Evolutionary conservation across 2,329 filamentous ascomycete genomes (phyloP).

Genomic region (Fusarium citri): DNA sequence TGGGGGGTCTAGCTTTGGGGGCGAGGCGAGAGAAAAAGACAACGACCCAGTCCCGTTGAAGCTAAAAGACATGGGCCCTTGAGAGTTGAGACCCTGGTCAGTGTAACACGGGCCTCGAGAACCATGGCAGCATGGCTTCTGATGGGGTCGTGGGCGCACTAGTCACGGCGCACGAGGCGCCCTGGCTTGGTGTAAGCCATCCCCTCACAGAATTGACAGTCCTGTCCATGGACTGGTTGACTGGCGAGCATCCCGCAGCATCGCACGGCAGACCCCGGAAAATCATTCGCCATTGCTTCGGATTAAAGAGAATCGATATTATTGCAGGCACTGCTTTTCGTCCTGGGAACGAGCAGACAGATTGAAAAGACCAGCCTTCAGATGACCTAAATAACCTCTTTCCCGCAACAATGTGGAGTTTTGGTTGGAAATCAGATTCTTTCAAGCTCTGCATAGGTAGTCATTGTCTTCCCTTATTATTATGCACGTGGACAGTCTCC

Average conservation of each 20-base stretch:
- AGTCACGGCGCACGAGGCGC: slow-evolving; percentile 49
- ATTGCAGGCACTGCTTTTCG: background rate
- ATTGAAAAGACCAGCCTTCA: slow-evolving; percentile 27
- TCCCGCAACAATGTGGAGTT: background rate
- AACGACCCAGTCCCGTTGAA: slow-evolving; percentile 25
- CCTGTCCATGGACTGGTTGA: slow-evolving; percentile 25
- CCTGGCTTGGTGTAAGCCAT: slow-evolving; percentile 45
- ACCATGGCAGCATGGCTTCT: slow-evolving; percentile 36
- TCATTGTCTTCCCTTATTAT: background rate
- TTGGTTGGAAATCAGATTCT: background rate
- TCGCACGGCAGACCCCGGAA: slow-evolving; percentile 13
- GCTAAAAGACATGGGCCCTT: slow-evolving; percentile 13
- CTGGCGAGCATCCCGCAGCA: slow-evolving; percentile 33
- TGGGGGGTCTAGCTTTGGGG: slow-evolving; percentile 26
- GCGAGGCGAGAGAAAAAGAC: slow-evolving; percentile 20
- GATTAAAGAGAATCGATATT: background rate
- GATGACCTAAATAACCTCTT: slow-evolving; percentile 16
- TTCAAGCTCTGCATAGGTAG: background rate
- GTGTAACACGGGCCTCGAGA: slow-evolving; percentile 30
- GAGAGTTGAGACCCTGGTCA: slow-evolving; percentile 2
- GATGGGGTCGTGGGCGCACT: slow-evolving; percentile 38
- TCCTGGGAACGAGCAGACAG: slow-evolving; percentile 1
- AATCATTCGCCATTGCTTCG: slow-evolving; percentile 16
- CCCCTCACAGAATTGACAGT: slow-evolving; percentile 37
- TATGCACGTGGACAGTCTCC: slow-evolving; percentile 3